phyloP scores from a whole-genome alignment of 2,329 filamentous ascomycete genomes.

The Plenodomus lindquistii region DNA sequence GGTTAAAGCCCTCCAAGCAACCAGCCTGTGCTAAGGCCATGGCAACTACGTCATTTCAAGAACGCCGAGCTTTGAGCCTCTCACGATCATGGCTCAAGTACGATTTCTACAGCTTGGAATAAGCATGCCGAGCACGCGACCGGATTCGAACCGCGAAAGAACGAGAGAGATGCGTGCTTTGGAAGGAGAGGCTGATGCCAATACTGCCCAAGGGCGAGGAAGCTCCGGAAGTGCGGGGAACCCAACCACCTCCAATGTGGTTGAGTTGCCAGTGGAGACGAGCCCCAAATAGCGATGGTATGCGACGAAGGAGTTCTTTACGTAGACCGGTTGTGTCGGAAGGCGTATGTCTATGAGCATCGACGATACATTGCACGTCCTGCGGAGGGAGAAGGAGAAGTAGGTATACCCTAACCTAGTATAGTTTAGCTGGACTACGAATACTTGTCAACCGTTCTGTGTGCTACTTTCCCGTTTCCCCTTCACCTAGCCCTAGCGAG shows the following conservation, averaged over 20 bases:
- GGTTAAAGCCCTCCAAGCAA: neutral
- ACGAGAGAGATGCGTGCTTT: neutral
- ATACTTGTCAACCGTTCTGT: neutral
- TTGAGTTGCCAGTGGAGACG: too few species aligned
- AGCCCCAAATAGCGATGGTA: too few species aligned
- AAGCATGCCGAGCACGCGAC: conserved; percentile 7
- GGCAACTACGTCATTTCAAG: conserved; percentile 19
- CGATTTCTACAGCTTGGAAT: conserved; percentile 6
- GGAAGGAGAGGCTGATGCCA: neutral
- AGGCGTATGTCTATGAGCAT: neutral
- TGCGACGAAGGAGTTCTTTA: neutral
- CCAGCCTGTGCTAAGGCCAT: conserved; percentile 9
- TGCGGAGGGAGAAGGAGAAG: neutral
- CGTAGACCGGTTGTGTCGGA: neutral
- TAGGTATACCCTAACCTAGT: neutral
- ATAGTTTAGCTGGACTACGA: neutral
- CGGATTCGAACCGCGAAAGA: neutral
- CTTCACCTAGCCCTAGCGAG: too few species aligned
- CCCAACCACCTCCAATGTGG: neutral
- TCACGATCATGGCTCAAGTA: conserved; percentile 9
- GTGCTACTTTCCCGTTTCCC: too few species aligned
- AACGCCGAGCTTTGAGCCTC: conserved; percentile 9
- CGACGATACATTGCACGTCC: neutral
- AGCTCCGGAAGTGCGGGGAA: neutral
- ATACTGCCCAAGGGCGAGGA: neutral